Base-by-base conservation (phyloP, 495 filamentous ascomycete species). In the Aspergillus funiculosus region DNA sequence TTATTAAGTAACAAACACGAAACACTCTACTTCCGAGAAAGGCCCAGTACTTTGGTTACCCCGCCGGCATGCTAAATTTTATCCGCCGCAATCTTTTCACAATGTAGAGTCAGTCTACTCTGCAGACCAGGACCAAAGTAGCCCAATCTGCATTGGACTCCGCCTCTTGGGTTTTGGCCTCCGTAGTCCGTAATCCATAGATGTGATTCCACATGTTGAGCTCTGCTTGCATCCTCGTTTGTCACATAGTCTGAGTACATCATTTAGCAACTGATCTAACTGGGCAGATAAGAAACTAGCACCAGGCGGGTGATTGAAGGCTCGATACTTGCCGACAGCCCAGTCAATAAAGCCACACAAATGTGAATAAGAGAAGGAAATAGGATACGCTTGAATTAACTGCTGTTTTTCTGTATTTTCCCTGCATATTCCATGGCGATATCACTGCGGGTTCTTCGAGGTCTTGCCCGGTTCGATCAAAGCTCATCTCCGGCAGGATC, bases 401-500 rank as follows among this genome's bases (percentile, higher is more conserved):
- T n/a, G n/a, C n/a, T n/a, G n/a, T n/a, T n/a, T n/a, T 43, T 28
- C 56, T 36, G 62, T 6, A 69, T 52, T 17, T 62, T 52, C 3
- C 51, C 42, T 11, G 66, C 64, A 46, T 69, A 64, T 31, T 62
- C 49, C 31, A 60, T 53, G 10, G 60, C 64, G 20, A 67, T 66
- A 24, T 60, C 52, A 15, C 51, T 52, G 57, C 22, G 64, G 61
- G 21, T 66, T 69, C 0, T 60, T 44, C 4, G 61, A 48, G 5
- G 64, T 19, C 25, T 66, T 58, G 9, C 64, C 61, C 0, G 64
- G n/a, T 66, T 66, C 22, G 47, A 34, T 69, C 64, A 17, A 69
- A 69, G 19, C 65, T 64, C 58, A 59, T 64, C 37, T 69, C 61
- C 22, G 56, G 52, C 55, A n/a, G n/a, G n/a, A 66, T 64, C 1